Base-by-base conservation (phyloP, 2,329 filamentous ascomycete genomes). In the Bipolaris zeicola region DNA sequence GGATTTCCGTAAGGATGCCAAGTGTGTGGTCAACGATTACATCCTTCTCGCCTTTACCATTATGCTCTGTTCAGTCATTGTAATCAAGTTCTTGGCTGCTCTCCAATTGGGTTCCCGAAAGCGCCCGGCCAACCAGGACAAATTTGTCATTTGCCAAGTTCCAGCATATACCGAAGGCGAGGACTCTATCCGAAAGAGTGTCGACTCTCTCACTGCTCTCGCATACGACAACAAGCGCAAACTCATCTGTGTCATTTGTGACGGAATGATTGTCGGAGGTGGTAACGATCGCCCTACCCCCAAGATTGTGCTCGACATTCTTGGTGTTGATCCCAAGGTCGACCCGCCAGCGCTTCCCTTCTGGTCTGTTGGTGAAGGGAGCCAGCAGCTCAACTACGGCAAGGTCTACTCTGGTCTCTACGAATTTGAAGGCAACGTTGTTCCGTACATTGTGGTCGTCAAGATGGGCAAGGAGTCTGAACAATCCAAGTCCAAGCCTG, bases 201-300 rank as follows among this genome's bases (percentile, higher is more conserved):
- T 99, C 2, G 95, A 99, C 74, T 98, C 95, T 1, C 83, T 98
- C 57, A 97, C 95, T 14, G 92, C 93, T 11, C 84, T 99, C 14
- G 89, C 96, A 66, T 99, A 99, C 68, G 95, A 99, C 78, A 97
- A 99, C 79, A 99, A 99, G 82, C 85, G 95, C 62, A 99, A 99
- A 79, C 86, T 99, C 24, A 94, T 99, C 64, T 95, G 89, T 68
- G 91, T 99, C 59, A 91, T 99, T 66, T 99, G 95, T 72, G 95
- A 99, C 70, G 95, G 95, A 79, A 91, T 97, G 82, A 96, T 98
- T 75, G 91, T 97, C 42, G 95, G 95, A 80, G 88, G 90, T 67
- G 95, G 95, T 66, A 99, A 99, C 73, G 95, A 99, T 77, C 87
- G 94, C 52, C 94, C 95, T 7, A 99, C 95, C 1, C 95, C 95